Evolutionary conservation across 352 stramenopile genomes (phyloP), one percentile per base, ranked within the genome.

Genomic region (Phytopythium oedochilum): DNA sequence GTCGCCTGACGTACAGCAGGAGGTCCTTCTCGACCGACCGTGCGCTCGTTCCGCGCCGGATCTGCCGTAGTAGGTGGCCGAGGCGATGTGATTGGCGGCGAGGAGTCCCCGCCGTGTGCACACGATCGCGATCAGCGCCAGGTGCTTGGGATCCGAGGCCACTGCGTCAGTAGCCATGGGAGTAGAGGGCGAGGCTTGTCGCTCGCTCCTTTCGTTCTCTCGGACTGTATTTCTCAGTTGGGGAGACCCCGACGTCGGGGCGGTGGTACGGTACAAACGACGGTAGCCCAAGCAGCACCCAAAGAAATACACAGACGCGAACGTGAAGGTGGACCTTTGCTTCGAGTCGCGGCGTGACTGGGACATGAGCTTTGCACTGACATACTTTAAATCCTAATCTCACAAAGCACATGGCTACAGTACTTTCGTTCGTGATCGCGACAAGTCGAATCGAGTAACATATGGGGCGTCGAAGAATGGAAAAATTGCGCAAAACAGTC

Each of bases 281-380:
- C 26, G 6, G 18, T 4, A 29, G 18, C 26, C 29, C 29, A 17
- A 53, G 22, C 31, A 39, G 34, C 47, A 53, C 47, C 47, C 31
- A 31, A 31, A 32, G 22, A 55, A 55, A 55, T 36, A 18, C 46
- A 55, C 46, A 55, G 49, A 55, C 49, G 46, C 35, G 48, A 45
- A 54, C 22, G 22, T 43, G 29, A 53, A 53, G 47, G 47, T 53
- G 47, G 47, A 53, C 47, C 47, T 53, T 53, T 40, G 46, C 46
- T 53, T 20, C 29, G 20, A 32, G 11, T 28, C 11, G 5, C 22
- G 26, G 28, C 34, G 18, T 39, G 49, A 55, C n/a, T 55, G 35
- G 34, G 35, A 55, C 49, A 55, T 47, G 35, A 5, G 5, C 5
- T 32, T 10, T 32, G 29, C 29, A 36, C 20, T 23, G n/a, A 38